Evolutionary conservation across 1,139 yeast genomes (phyloP), one percentile per base, ranked within the genome.

Genomic region (Geotrichum phurueaensis): DNA sequence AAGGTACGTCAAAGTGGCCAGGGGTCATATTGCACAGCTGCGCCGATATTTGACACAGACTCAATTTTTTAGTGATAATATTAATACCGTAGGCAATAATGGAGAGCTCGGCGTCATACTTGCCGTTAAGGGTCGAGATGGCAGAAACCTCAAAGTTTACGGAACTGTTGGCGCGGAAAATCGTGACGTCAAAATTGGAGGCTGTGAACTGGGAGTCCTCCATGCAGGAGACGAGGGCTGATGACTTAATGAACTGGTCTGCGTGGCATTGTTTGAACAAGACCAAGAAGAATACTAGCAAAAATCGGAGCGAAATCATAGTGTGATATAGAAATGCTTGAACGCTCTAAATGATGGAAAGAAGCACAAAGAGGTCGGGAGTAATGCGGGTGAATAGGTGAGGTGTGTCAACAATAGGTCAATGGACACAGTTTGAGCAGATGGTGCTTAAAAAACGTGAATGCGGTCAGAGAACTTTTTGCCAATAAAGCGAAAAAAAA

Each of bases 171-270:
- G 76, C 79, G 3, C 96, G 96, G 70, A 76, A 85, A 71, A 81
- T 89, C 53, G 75, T 76, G 62, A 92, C 96, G 67, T 89, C 88
- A 70, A 95, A 92, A 66, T 79, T 83, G n/a, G 92, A 83, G 6
- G 97, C 95, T 1, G 96, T 85, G 71, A 95, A 85, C 72, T 85
- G 87, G 13, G 99, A 92, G 73, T 88, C 79, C 60, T 85, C 87
- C 96, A 91, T 91, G 78, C 99, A 94, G 56, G 99, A 89, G 67
- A 92, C 78, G 67, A 95, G 79, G n/a, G 98, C 90, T 15, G 83
- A 75, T 0, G 97, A 81, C 64, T 76, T 75, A 65, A 86, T 76
- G 64, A 69, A 76, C 45, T 63, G 67, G 27, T 68, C 71, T 1
- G 75, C 75, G 33, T 31, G 9, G 27, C 10, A 57, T 13, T 23